phyloP scores from a whole-genome alignment of 306 rosid genomes.

The Alnus glutinosa region DNA sequence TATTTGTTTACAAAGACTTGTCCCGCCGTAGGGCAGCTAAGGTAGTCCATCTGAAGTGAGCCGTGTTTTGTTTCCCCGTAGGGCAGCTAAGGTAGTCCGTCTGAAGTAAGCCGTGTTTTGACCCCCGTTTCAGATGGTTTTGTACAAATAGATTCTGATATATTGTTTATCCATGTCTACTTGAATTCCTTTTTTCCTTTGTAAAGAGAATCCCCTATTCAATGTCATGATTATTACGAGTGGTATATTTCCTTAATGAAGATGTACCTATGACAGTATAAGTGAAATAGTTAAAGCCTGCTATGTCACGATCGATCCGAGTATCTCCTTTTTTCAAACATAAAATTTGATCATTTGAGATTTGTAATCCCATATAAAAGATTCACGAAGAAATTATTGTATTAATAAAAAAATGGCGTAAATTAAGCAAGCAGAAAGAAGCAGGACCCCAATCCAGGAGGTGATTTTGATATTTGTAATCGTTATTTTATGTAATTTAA shows the following conservation, averaged over 20 bases:
- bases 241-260: background rate
- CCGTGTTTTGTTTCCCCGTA: background rate
- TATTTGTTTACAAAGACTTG: background rate
- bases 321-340: no score
- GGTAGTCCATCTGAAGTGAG: background rate
- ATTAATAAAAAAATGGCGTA: no score
- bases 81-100: background rate
- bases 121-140: slow-evolving; percentile 5
- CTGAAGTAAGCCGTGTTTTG: background rate
- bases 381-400: no score
- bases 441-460: no score
- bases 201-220: background rate
- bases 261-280: no score
- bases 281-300: no score
- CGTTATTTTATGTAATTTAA: no score
- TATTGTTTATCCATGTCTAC: background rate
- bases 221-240: background rate
- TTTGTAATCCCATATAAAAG: no score
- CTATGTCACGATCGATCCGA: no score
- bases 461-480: no score
- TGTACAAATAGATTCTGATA: background rate
- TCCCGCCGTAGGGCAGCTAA: background rate
- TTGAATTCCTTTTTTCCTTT: background rate
- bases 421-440: no score
- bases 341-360: no score